phyloP scores from a whole-genome alignment of 2,329 filamentous ascomycete species.

The Sarocladium brachiariae region DNA sequence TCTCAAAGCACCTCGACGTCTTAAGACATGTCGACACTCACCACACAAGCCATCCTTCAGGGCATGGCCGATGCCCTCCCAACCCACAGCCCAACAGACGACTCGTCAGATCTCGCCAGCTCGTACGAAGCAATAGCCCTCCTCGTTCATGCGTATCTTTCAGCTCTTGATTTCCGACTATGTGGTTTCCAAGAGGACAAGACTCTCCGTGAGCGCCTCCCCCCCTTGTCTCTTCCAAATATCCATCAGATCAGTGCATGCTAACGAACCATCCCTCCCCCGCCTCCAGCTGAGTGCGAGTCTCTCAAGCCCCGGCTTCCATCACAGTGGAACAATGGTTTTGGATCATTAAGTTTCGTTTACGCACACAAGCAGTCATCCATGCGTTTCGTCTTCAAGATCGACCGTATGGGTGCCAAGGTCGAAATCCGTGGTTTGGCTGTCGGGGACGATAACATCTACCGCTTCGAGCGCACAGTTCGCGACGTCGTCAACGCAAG shows the following conservation, averaged over 20 bases:
- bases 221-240: background rate
- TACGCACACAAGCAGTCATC: conserved; percentile 83
- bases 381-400: conserved; percentile 74
- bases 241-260: no score
- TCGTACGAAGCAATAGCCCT: conserved; percentile 79
- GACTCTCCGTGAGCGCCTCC: conserved; percentile 49
- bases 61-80: conserved; percentile 55
- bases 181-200: conserved; percentile 81
- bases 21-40: conserved; percentile 18
- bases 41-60: conserved; percentile 36
- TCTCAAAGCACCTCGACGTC: background rate
- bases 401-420: conserved; percentile 75
- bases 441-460: conserved; percentile 72
- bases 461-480: conserved; percentile 63
- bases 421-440: conserved; percentile 77
- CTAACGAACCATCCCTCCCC: background rate
- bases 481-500: conserved; percentile 67
- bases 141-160: conserved; percentile 76
- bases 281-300: conserved; percentile 37
- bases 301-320: conserved; percentile 59
- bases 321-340: conserved; percentile 69
- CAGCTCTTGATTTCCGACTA: conserved; percentile 71
- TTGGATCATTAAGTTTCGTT: conserved; percentile 69
- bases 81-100: conserved; percentile 43
- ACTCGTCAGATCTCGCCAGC: conserved; percentile 58